Percentiles rank a stretch among this genome's conserved stretches.
These are phyloP conservation scores for Beauveria rudraprayagi DNA, from an alignment of 2,329 filamentous ascomycete species.

Conservation along the genomic window DNA sequence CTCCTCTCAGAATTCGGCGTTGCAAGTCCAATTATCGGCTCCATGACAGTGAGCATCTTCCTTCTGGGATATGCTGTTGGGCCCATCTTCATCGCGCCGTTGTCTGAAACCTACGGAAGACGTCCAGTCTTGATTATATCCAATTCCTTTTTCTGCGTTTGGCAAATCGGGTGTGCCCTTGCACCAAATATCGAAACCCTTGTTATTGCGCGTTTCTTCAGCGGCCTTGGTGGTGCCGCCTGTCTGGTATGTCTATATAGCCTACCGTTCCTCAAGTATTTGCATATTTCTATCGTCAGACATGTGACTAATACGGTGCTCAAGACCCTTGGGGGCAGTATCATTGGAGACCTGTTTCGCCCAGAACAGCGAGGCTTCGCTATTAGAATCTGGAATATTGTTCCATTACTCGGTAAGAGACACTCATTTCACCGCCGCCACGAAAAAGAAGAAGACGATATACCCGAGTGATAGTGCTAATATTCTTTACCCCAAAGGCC, in stretches of 20 bases:
- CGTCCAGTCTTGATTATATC: constrained; percentile 19
- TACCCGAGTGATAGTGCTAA: too few relatives aligned
- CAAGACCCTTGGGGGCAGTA: constrained; percentile 55
- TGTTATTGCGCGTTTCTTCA: constrained; percentile 54
- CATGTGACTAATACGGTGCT: too few relatives aligned
- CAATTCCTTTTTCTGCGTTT: constrained; percentile 51
- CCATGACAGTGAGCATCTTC: constrained; percentile 1
- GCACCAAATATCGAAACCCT: constrained; percentile 56
- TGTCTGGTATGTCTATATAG: constrained; percentile 32
- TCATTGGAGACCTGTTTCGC: constrained; percentile 55
- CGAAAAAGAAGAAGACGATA: too few relatives aligned
- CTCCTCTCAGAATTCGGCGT: constrained; percentile 15
- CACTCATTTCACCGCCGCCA: too few relatives aligned
- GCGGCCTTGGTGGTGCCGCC: constrained; percentile 51
- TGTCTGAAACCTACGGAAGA: constrained; percentile 2
- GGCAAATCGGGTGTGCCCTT: constrained; percentile 32
- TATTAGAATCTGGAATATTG: constrained; percentile 56
- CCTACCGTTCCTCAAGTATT: too few relatives aligned
- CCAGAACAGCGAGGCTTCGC: constrained; percentile 53
- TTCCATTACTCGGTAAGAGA: constrained; percentile 44
- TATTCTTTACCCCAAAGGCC: constrained; percentile 16
- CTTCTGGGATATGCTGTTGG: constrained; percentile 2
- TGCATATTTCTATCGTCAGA: too few relatives aligned
- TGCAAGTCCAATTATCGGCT: background rate
- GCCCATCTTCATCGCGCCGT: background rate